Conservation (phyloP, 306 rosid genomes). For the Ceratonia siliqua region DNA sequence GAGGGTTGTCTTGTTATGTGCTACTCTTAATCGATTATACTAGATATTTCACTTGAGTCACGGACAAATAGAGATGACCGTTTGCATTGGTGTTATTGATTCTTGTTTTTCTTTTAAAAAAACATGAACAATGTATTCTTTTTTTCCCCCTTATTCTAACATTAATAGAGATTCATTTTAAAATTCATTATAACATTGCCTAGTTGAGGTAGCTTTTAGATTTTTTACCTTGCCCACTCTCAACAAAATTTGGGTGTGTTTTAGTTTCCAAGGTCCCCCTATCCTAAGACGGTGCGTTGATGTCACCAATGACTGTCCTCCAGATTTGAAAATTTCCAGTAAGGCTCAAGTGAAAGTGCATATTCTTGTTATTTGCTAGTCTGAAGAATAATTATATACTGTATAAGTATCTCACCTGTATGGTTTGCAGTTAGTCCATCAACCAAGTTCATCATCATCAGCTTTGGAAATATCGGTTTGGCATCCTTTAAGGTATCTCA, state of each 20-base stretch:
- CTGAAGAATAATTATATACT: neutral
- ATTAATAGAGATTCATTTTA: neutral
- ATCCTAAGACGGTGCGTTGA: neutral
- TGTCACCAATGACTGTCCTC: neutral
- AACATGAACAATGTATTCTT: neutral
- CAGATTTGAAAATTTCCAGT: neutral
- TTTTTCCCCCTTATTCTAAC: neutral
- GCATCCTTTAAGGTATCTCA: slow-evolving; percentile 7
- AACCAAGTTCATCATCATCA: neutral
- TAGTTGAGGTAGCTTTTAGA: neutral
- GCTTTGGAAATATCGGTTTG: neutral
- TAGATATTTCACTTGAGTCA: neutral
- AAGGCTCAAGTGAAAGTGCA: neutral
- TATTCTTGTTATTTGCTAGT: neutral
- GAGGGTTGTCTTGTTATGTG: neutral
- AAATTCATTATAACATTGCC: neutral
- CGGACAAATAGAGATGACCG: neutral
- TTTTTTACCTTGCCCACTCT: neutral
- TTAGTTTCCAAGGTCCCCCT: neutral
- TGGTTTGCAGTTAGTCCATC: slow-evolving; percentile 45
- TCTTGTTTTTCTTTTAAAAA: neutral
- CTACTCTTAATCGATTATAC: neutral
- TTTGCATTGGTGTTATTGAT: neutral
- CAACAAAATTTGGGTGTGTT: neutral
- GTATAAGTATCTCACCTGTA: slow-evolving; percentile 10